These are phyloP conservation scores for Plasmodium adleri DNA, from an alignment of 169 alveolate genomes.

Conservation along the genomic window DNA sequence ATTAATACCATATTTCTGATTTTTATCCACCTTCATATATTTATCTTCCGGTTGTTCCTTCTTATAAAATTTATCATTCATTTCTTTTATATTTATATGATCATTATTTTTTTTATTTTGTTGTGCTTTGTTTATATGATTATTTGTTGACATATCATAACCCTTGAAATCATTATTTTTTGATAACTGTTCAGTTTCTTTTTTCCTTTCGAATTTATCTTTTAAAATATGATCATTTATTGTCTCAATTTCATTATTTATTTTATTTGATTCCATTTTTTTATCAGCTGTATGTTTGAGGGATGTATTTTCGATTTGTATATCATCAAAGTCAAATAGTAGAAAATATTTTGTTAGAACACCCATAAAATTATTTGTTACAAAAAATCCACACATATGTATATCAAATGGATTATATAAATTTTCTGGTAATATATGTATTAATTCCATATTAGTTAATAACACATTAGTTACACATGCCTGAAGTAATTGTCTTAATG, in stretches of 20 bases:
- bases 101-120: not conserved
- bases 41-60: not conserved
- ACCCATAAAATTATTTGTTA: constrained; percentile 74
- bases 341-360: constrained; percentile 76
- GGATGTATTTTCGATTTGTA: not conserved
- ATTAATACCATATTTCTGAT: not conserved
- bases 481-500: constrained; percentile 81
- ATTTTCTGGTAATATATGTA: constrained; percentile 56
- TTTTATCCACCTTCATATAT: not conserved
- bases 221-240: not conserved
- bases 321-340: constrained; percentile 58
- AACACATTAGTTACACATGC: constrained; percentile 81
- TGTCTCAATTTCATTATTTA: not conserved
- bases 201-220: no score
- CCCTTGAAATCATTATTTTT: no score
- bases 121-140: not conserved
- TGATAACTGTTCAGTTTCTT: no score
- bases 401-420: constrained; percentile 32
- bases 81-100: not conserved
- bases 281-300: not conserved
- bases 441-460: constrained; percentile 68
- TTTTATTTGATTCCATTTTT: not conserved
- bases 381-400: constrained; percentile 59
- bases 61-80: not conserved
- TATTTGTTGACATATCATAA: no score